Evolutionary conservation across 176 grass and related monocot genomes (phyloP).

Genomic region (Oryza rufipogon): DNA sequence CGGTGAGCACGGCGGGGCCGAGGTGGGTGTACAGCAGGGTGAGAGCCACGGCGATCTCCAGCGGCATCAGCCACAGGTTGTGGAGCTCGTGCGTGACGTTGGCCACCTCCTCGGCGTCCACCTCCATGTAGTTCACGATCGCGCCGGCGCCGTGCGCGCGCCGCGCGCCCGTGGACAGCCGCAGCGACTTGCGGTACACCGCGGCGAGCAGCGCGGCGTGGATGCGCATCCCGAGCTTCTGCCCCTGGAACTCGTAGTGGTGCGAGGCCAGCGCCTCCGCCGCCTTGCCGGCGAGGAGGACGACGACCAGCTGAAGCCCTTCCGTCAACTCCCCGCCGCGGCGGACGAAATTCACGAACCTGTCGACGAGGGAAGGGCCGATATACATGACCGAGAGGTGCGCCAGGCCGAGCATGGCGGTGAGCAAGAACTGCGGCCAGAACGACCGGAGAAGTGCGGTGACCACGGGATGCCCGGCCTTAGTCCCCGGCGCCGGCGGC

Average conservation of each 20-base stretch:
- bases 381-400: constrained; percentile 79
- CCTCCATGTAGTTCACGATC: constrained; percentile 80
- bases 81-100: constrained; percentile 65
- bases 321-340: constrained; percentile 10
- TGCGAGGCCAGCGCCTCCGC: constrained; percentile 62
- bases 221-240: constrained; percentile 68
- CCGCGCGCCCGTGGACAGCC: constrained; percentile 61
- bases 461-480: constrained; percentile 23
- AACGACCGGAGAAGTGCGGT: constrained; percentile 59
- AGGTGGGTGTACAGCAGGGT: constrained; percentile 55
- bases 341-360: constrained; percentile 61
- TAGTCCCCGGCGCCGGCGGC: constrained; percentile 12
- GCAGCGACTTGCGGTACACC: constrained; percentile 74
- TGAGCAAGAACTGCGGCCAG: constrained; percentile 61
- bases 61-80: constrained; percentile 74
- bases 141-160: constrained; percentile 59
- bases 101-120: constrained; percentile 69
- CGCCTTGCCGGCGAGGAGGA: constrained; percentile 55
- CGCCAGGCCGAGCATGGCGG: constrained; percentile 45
- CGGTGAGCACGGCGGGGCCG: constrained; percentile 54
- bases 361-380: constrained; percentile 62
- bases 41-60: constrained; percentile 63
- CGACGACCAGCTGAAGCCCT: constrained; percentile 47
- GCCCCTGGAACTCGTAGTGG: constrained; percentile 79
- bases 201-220: constrained; percentile 56